phyloP scores from a whole-genome alignment of 805 yeast species.

The Geotrichum ghanense region DNA sequence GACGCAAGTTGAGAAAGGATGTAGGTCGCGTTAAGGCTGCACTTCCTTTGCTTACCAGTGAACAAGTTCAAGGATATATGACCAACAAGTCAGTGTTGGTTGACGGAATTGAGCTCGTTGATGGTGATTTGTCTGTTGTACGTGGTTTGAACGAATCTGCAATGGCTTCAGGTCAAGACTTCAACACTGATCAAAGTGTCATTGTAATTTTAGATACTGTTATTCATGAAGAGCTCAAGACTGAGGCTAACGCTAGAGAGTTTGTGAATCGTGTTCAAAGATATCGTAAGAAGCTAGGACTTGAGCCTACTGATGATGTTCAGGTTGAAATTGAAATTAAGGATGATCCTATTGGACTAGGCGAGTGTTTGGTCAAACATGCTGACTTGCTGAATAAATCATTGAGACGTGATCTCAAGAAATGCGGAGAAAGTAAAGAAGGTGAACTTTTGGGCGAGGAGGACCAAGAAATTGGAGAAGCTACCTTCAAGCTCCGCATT shows the following conservation, averaged over 20 bases:
- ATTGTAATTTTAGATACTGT: conserved; percentile 82
- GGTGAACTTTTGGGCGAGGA: conserved; percentile 66
- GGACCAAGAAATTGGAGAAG: conserved; percentile 71
- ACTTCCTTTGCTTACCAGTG: conserved; percentile 69
- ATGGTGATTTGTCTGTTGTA: conserved; percentile 81
- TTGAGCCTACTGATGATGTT: conserved; percentile 92
- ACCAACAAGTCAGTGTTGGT: conserved; percentile 65
- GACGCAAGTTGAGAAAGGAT: conserved; percentile 92
- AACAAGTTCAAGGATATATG: conserved; percentile 68
- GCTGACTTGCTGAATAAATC: conserved; percentile 62
- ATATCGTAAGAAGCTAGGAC: conserved; percentile 90
- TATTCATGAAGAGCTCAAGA: conserved; percentile 74
- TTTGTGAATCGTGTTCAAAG: conserved; percentile 94
- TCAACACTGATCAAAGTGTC: conserved; percentile 81
- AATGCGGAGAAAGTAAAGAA: conserved; percentile 32
- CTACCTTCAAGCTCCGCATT: conserved; percentile 66
- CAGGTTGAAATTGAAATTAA: conserved; percentile 64
- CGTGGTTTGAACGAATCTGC: conserved; percentile 68
- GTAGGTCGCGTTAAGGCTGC: conserved; percentile 92
- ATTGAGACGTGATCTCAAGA: conserved; percentile 53
- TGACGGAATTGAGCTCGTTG: conserved; percentile 77
- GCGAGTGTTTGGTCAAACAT: conserved; percentile 57
- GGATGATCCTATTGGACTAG: conserved; percentile 39
- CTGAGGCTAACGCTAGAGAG: conserved; percentile 95
- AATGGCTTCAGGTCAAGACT: conserved; percentile 62